A percentile compares a stretch with the other conserved stretches of the same genome.
Conservation (phyloP, 2,329 filamentous ascomycete genomes). For the Aureobasidium subglaciale region DNA sequence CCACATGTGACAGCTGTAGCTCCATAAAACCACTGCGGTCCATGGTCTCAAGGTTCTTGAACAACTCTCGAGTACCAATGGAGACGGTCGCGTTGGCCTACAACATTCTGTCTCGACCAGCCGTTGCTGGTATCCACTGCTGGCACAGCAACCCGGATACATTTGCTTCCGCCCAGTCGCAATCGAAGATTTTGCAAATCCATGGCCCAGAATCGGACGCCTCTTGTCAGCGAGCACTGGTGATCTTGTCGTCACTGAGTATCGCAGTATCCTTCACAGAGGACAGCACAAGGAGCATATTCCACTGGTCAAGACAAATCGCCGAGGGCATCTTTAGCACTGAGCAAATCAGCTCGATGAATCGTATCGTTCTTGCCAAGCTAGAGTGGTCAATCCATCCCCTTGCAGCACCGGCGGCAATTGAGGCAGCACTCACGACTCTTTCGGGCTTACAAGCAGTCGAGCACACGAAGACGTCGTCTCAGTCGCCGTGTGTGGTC, state of each 20-base stretch:
- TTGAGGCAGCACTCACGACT: constrained; percentile 13
- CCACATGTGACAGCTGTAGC: neutral
- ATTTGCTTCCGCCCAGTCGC: neutral
- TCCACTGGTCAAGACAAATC: constrained; percentile 23
- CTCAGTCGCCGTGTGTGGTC: neutral
- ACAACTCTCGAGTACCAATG: constrained; percentile 22
- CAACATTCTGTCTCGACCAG: constrained; percentile 24
- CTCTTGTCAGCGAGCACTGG: constrained; percentile 19
- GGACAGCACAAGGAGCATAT: constrained; percentile 21
- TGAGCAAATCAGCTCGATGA: constrained; percentile 19
- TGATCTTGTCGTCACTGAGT: constrained; percentile 23
- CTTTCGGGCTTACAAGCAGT: neutral
- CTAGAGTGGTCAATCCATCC: constrained; percentile 25
- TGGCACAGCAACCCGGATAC: constrained; percentile 7
- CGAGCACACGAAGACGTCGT: neutral
- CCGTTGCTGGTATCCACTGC: constrained; percentile 13
- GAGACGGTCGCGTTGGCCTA: constrained; percentile 25
- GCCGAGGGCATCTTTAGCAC: constrained; percentile 18
- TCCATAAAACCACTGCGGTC: constrained; percentile 6
- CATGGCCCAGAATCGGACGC: constrained; percentile 14
- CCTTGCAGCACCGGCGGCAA: constrained; percentile 17
- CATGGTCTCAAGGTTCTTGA: constrained; percentile 22
- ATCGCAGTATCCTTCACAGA: constrained; percentile 25
- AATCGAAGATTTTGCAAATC: constrained; percentile 12
- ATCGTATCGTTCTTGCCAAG: constrained; percentile 18